Evolutionary conservation across 2,329 filamentous ascomycete genomes (phyloP).

Genomic region (Blastomyces gilchristii): DNA sequence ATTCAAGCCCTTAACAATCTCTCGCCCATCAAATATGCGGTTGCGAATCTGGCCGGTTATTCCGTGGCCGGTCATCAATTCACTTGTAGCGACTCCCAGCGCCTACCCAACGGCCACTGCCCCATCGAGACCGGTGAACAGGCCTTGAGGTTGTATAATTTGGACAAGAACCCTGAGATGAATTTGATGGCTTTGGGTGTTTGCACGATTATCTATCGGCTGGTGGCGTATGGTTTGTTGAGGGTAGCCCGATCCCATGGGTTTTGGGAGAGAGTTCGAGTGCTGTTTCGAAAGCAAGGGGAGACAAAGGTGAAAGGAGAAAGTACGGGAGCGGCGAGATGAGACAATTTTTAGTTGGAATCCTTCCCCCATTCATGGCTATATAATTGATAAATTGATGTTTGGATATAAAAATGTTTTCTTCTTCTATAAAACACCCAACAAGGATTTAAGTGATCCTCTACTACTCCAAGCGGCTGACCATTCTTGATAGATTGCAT

Average conservation of each 20-base stretch:
- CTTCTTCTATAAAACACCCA: too few relatives aligned
- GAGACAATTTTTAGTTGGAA: background rate
- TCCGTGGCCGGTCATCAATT: conserved; percentile 53
- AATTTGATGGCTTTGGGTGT: conserved; percentile 55
- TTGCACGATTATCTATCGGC: conserved; percentile 54
- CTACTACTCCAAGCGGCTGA: too few relatives aligned
- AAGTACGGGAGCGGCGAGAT: background rate
- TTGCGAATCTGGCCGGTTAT: conserved; percentile 57
- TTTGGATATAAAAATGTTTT: too few relatives aligned
- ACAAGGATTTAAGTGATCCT: too few relatives aligned
- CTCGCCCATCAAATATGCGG: conserved; percentile 58
- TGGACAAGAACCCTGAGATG: conserved; percentile 51
- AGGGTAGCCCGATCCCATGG: conserved; percentile 17
- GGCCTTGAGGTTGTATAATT: conserved; percentile 56
- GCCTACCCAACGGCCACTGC: conserved; percentile 51
- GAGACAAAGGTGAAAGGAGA: background rate
- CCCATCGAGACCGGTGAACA: conserved; percentile 56
- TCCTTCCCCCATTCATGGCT: background rate
- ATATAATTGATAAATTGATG: background rate
- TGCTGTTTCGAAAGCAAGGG: background rate
- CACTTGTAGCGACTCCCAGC: conserved; percentile 52
- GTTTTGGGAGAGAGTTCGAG: conserved; percentile 10
- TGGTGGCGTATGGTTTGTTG: conserved; percentile 39
- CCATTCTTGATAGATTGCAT: too few relatives aligned
- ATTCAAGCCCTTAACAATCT: conserved; percentile 62